phyloP scores from a whole-genome alignment of 176 grass and related monocot species.

The Lolium multiflorum region DNA sequence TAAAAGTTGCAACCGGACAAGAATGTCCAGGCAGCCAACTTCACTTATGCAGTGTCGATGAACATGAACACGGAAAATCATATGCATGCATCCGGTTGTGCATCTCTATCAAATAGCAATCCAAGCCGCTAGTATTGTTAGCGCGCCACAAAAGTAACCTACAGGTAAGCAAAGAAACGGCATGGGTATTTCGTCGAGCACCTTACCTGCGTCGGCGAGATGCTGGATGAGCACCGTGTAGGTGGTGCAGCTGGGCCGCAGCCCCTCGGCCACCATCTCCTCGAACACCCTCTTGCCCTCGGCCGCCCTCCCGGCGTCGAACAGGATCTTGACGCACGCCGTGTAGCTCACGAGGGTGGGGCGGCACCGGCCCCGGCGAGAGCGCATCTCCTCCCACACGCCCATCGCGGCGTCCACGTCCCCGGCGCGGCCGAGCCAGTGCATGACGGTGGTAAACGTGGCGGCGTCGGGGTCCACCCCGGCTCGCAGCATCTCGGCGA shows the following conservation, averaged over 20 bases:
- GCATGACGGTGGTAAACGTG: constrained; percentile 71
- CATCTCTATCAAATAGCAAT: neutral
- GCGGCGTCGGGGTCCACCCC: constrained; percentile 62
- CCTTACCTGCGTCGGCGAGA: constrained; percentile 65
- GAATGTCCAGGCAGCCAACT: neutral
- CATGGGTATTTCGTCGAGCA: constrained; percentile 40
- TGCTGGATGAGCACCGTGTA: constrained; percentile 83
- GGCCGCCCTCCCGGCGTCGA: constrained; percentile 56
- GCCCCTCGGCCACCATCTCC: constrained; percentile 68
- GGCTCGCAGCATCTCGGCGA: constrained; percentile 58
- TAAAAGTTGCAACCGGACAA: neutral
- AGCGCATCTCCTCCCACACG: constrained; percentile 73
- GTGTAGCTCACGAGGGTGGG: constrained; percentile 80
- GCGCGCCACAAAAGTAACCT: neutral
- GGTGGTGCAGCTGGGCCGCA: constrained; percentile 69
- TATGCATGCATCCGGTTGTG: neutral
- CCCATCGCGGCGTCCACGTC: constrained; percentile 63
- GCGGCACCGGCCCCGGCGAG: constrained; percentile 30
- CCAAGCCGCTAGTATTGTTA: neutral
- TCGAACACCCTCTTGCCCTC: constrained; percentile 53
- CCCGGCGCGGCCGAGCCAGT: constrained; percentile 61
- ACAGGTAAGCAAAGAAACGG: neutral
- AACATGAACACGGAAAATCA: constrained; percentile 21
- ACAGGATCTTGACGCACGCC: constrained; percentile 69
- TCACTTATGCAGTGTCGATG: constrained; percentile 7